Evolutionary conservation across 768 basidiomycete species (phyloP), one percentile per base, ranked within the genome.

Genomic region (Leucocoprinus leucothites): DNA sequence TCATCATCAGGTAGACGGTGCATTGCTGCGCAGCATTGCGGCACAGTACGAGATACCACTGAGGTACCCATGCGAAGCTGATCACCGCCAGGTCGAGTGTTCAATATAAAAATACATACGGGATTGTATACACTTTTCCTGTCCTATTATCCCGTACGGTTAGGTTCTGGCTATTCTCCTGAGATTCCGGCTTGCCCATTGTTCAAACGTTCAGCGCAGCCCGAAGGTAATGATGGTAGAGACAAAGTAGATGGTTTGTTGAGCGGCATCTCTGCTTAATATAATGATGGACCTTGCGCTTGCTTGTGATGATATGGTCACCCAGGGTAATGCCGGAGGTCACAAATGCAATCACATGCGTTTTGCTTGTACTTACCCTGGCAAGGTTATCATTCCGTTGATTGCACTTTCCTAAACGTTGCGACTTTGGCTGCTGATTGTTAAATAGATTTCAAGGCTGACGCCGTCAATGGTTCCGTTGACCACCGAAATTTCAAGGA

Each of bases 81-180:
- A 34, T 26, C 34, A 54, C 46, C 43, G n/a, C 43, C 13, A 22
- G 25, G 25, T 45, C 4, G 31, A 18, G n/a, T 6, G 19, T 28
- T 22, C 18, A 38, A 45, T 18, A 48, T 19, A 35, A 31, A 19
- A 36, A 46, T 28, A 79, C 88, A 65, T 57, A 92, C 89, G 86
- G 86, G 45, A 94, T 73, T 25, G 71, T 80, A 71, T 87, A 87
- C 2, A 80, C 79, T 67, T 86, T 88, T 25, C 90, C 91, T 2
- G 93, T 94, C 54, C 93, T 84, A 68, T 94, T 91, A 73, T 94
- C 93, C 56, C 71, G 73, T 63, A 94, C 84, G 5, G 85, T 87
- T 45, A 94, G 74, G 57, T 68, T 72, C 57, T 75, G 71, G 43
- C 35, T 59, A 16, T 51, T 19, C 36, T 40, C 38, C 28, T 55